phyloP scores from a whole-genome alignment of 805 yeast species.

The Naumovozyma castellii region DNA sequence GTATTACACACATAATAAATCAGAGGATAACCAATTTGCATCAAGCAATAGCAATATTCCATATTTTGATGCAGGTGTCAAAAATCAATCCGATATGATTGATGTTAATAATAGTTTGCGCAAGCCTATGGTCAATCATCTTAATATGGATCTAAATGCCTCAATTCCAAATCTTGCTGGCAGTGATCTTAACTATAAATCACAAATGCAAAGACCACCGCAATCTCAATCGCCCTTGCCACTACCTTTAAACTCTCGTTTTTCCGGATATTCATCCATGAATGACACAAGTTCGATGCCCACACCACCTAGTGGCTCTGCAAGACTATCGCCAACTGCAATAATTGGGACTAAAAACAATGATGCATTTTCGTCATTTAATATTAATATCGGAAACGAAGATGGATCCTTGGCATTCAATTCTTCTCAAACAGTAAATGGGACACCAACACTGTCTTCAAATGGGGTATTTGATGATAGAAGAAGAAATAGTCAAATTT shows the following conservation, averaged over 20 bases:
- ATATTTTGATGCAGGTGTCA: background rate
- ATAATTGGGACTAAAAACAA: background rate
- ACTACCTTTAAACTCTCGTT: background rate
- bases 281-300: background rate
- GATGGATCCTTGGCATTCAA: background rate
- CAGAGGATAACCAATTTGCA: conserved; percentile 3
- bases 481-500: background rate
- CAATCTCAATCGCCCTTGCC: background rate
- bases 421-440: background rate
- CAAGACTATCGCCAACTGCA: background rate
- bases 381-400: background rate
- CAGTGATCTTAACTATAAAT: background rate
- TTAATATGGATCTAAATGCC: background rate
- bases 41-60: background rate
- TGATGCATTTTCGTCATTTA: background rate
- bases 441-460: background rate
- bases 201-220: background rate
- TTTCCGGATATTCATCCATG: background rate
- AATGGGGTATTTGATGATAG: background rate
- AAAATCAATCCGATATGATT: background rate
- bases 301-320: background rate
- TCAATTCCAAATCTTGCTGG: background rate
- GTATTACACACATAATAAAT: conserved; percentile 7
- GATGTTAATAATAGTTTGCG: background rate
- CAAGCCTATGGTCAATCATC: background rate